phyloP scores from a whole-genome alignment of 495 filamentous ascomycete species.

The Aspergillus asperescens region DNA sequence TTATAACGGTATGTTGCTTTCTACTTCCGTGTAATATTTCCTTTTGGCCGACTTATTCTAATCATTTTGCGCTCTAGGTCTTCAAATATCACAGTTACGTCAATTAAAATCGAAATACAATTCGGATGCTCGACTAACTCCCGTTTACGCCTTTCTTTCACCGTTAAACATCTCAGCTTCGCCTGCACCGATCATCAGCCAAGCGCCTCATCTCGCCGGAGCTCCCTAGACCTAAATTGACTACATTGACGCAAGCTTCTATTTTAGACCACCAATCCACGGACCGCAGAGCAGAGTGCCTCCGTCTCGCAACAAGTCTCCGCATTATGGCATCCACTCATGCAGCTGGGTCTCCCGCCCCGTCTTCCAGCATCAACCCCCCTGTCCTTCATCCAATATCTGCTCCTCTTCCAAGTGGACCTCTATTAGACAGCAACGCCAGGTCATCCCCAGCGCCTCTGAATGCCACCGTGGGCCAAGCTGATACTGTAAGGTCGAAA shows the following conservation, averaged over 20 bases:
- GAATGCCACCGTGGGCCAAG: constrained; percentile 30
- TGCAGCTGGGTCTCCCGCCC: constrained; percentile 36
- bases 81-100: background rate
- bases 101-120: too few relatives aligned
- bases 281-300: background rate
- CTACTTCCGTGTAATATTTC: too few relatives aligned
- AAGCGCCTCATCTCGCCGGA: background rate
- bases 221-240: background rate
- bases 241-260: background rate
- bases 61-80: too few relatives aligned
- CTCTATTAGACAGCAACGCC: constrained; percentile 30
- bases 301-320: background rate
- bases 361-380: constrained; percentile 43
- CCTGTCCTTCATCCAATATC: constrained; percentile 30
- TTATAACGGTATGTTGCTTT: background rate
- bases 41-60: too few relatives aligned
- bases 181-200: background rate
- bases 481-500: constrained; percentile 36
- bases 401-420: constrained; percentile 26
- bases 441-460: constrained; percentile 38
- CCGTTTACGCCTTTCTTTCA: background rate
- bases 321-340: constrained; percentile 36
- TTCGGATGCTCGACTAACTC: too few relatives aligned
- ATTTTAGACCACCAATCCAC: background rate
- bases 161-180: background rate